Evolutionary conservation across 805 yeast genomes (phyloP), one percentile per base, ranked within the genome.

Genomic region (Metschnikowia borealis): DNA sequence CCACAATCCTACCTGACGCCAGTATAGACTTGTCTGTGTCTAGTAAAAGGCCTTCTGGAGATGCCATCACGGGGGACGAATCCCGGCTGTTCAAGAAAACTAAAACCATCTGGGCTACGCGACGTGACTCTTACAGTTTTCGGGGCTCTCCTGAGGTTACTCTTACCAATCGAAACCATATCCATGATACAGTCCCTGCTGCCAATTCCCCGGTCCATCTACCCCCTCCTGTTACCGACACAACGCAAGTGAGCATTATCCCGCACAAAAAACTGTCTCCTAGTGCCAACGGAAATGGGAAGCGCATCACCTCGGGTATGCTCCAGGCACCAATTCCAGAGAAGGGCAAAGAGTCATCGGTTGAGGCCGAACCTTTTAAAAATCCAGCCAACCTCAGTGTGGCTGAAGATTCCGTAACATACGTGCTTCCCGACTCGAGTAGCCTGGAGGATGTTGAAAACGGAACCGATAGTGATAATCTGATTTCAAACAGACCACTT

Each of bases 281-380:
- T 1, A 45, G 46, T 17, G 61, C 58, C 10, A 53, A 42, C 5
- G 15, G 49, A 11, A 52, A 54, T 20, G 58, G 57, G 4, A 48
- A 42, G 14, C 58, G 76, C 26, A 70, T 73, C 34, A 73, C 77
- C 8, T 70, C 75, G 1, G 78, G 78, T 3, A 73, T 73, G 78
- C 61, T 73, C 29, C 62, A 54, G 33, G 59, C 63, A 15, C 77
- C 77, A 15, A 36, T 23, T 5, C 35, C 11, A 17, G 38, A 33
- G 38, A 23, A 15, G 14, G 45, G 21, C 31, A 23, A 21, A 21
- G 45, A 32, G 31, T 7, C 31, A 6, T 10, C 41, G 18, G 17
- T 21, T n/a, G 32, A 15, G n/a, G 18, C 32, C 34, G 43, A 39
- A 10, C 6, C n/a, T 29, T 17, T 5, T 13, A 23, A 39, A 5